These are phyloP conservation scores for Austroboletus eburneus DNA, from an alignment of 768 basidiomycete genomes.

Conservation along the genomic window DNA sequence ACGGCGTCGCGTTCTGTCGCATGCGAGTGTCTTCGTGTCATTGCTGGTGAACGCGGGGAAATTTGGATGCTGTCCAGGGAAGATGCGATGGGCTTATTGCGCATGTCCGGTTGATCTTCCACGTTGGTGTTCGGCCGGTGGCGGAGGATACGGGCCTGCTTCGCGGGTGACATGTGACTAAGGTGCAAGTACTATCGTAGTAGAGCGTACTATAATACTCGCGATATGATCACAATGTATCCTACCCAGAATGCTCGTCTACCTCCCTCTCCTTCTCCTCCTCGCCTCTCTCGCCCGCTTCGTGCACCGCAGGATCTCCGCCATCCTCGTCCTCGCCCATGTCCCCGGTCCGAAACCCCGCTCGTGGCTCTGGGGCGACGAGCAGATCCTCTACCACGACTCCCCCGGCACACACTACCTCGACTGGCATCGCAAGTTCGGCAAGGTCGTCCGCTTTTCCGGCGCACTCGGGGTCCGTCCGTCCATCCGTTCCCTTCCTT, in stretches of 20 bases:
- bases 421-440: slow-evolving; percentile 51
- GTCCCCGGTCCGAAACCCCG: slow-evolving; percentile 49
- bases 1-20: slow-evolving; percentile 45
- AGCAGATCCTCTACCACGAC: slow-evolving; percentile 49
- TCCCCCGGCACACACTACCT: slow-evolving; percentile 50
- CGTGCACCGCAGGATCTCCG: slow-evolving; percentile 32
- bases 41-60: slow-evolving; percentile 46
- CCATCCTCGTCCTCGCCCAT: slow-evolving; percentile 35
- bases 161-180: slow-evolving; percentile 14
- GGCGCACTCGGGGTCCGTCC: slow-evolving; percentile 51
- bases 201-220: too few species aligned
- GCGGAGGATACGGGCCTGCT: slow-evolving; percentile 26
- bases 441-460: slow-evolving; percentile 50
- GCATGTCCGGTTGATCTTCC: slow-evolving; percentile 30
- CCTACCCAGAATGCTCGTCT: slow-evolving; percentile 1
- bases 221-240: too few species aligned
- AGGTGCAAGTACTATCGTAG: too few species aligned
- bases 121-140: slow-evolving; percentile 36
- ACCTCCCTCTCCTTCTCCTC: slow-evolving; percentile 17
- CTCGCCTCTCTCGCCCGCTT: slow-evolving; percentile 32
- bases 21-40: slow-evolving; percentile 33
- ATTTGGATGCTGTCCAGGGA: slow-evolving; percentile 58
- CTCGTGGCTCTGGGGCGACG: slow-evolving; percentile 59
- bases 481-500: slow-evolving; percentile 1
- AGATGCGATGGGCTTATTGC: slow-evolving; percentile 52